Evolutionary conservation across 805 yeast genomes (phyloP), one percentile per base, ranked within the genome.

Genomic region (Maudiozyma bulderi): DNA sequence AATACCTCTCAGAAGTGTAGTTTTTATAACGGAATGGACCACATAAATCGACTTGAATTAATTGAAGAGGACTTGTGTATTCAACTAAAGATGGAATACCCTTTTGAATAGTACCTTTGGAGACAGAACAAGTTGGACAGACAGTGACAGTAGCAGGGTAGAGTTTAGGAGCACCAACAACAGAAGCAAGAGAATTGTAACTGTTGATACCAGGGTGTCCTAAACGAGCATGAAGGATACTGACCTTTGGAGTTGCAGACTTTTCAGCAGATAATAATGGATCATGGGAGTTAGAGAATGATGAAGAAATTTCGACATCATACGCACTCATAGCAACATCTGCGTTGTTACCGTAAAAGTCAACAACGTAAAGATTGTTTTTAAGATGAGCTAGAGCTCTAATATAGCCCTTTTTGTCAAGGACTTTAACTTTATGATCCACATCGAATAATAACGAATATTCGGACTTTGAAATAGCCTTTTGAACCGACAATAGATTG

Each of bases 351-450:
- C 15, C 5, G 8, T 15, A 8, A 9, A 15, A 11, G 29, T 32
- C 20, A 14, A 33, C 13, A 10, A 43, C 39, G 20, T 43, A 43
- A 10, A 32, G 6, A 6, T 38, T 38, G 34, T 33, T 20, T 26
- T 33, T 8, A 72, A 51, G 62, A 74, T 2, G 45, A 71, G 71
- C 77, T 20, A n/a, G 31, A 13, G 11, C 26, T 20, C 26, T 20
- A 20, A 20, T 20, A 20, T 20, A 20, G 26, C 4, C 26, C 26
- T 20, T 20, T 20, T 20, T 20, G 4, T 20, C 26, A 20, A 20
- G 26, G 26, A 20, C 26, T 20, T 20, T 20, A 20, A 20, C 26
- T 20, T 20, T 4, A 20, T 20, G 26, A 20, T 20, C 26, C 26
- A 20, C 4, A 20, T 20, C 4, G 4, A 20, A 20, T 2, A 20